Base-by-base conservation (phyloP, 805 yeast genomes). In the Blastobotrys terrestris region DNA sequence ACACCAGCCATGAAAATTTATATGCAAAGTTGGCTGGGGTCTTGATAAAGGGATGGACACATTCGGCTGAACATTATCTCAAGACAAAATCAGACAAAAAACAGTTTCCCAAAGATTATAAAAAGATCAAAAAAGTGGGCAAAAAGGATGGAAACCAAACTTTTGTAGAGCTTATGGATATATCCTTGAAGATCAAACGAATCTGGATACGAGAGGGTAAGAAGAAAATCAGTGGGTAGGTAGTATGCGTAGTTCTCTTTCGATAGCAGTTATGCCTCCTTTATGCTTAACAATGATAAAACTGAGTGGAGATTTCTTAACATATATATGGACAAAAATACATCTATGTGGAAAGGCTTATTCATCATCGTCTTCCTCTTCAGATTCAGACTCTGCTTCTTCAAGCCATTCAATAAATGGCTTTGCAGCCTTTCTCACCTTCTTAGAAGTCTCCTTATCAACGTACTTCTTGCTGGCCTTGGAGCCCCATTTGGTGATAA, bases 321-420 rank as follows among this genome's bases (percentile, higher is more conserved):
- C 5, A 26, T 11, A 26, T 26, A 26, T 11, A 26, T 26, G 35
- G 35, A n/a, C n/a, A 14, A 31, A 47, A 26, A 49, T 15, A 43
- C 15, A 46, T 11, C 15, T 26, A 52, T n/a, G 11, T 41, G 2
- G n/a, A n/a, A n/a, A n/a, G 6, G 15, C 16, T 16, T 40, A 46
- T 13, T 62, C 61, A 8, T 57, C 61, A 11, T 72, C 72, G 31
- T 76, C 80, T 59, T 83, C 88, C 47, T 81, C 85, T 60, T 81
- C 87, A 59, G 78, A 77, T 58, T 84, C 92, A 67, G 83, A 85
- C 61, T 89, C 97, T 55, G 99, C 98, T 70, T 87, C 91, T 67
- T 89, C 84, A 60, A 94, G 80, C 99, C 99, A 94, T 60, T 85
- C 83, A 58, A 94, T 75, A 73, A 94, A 94, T 31, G 98, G 96